These are phyloP conservation scores for Phaeosphaeria sp. DNA, from an alignment of 2,329 filamentous ascomycete species.

Conservation along the genomic window DNA sequence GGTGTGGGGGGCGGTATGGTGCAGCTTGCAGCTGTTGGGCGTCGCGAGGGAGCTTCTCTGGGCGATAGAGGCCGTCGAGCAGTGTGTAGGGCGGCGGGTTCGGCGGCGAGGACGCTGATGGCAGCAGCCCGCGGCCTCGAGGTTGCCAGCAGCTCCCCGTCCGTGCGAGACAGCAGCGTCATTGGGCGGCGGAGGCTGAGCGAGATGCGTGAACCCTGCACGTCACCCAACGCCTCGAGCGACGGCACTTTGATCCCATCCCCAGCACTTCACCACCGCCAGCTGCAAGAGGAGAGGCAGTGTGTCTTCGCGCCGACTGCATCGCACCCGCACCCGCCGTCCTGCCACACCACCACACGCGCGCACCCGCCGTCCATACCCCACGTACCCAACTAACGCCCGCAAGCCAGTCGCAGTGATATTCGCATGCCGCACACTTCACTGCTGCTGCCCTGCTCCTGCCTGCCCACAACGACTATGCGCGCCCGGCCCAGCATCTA, in stretches of 20 bases:
- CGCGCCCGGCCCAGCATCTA: constrained; percentile 24
- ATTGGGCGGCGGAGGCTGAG: constrained; percentile 11
- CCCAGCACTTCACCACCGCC: background rate
- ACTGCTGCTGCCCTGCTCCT: constrained; percentile 3
- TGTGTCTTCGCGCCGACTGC: background rate
- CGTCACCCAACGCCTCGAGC: background rate
- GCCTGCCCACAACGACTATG: constrained; percentile 27
- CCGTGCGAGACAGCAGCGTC: constrained; percentile 12
- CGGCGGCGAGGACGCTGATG: background rate
- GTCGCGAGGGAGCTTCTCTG: background rate
- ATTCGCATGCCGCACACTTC: background rate
- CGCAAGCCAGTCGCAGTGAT: background rate
- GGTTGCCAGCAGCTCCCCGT: background rate
- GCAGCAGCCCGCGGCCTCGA: background rate
- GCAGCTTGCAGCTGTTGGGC: background rate
- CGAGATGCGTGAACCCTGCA: constrained; percentile 5
- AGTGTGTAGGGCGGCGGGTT: background rate
- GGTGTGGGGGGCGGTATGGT: background rate
- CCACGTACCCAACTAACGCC: constrained; percentile 7
- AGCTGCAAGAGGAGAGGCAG: background rate
- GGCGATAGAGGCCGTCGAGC: background rate
- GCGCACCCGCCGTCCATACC: background rate
- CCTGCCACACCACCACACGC: background rate
- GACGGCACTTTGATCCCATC: background rate
- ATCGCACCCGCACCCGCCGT: background rate